Evolutionary conservation across 805 yeast species (phyloP).

Genomic region (Blastobotrys robertii): DNA sequence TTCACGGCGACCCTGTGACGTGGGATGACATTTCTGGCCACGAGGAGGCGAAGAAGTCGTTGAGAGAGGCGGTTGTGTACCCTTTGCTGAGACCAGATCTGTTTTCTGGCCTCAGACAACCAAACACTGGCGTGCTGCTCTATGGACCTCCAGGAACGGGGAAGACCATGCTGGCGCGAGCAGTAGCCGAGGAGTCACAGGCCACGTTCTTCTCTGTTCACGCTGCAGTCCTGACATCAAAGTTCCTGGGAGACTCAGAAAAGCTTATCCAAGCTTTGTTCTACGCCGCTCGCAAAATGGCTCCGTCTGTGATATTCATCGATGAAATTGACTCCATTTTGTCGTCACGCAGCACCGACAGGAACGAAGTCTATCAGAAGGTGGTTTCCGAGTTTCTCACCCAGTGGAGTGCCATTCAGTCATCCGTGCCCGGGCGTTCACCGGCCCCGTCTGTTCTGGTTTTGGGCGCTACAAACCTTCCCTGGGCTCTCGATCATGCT

Average conservation of each 20-base stretch:
- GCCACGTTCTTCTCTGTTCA: constrained; percentile 88
- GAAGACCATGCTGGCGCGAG: constrained; percentile 92
- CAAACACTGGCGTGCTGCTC: constrained; percentile 89
- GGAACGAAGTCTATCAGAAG: constrained; percentile 79
- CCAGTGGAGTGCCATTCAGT: constrained; percentile 91
- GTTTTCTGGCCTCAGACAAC: constrained; percentile 84
- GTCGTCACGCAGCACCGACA: constrained; percentile 68
- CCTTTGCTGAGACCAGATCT: constrained; percentile 92
- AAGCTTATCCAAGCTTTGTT: constrained; percentile 85
- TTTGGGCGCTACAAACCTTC: constrained; percentile 89
- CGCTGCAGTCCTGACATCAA: constrained; percentile 84
- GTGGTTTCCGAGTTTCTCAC: constrained; percentile 88
- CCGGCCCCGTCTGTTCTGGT: constrained; percentile 65
- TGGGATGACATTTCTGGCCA: constrained; percentile 97
- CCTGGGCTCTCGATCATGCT: constrained; percentile 97
- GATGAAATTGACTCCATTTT: constrained; percentile 92
- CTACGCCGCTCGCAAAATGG: constrained; percentile 68
- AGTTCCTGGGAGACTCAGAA: constrained; percentile 81
- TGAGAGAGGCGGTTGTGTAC: constrained; percentile 91
- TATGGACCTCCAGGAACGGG: constrained; percentile 99
- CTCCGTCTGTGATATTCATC: constrained; percentile 90
- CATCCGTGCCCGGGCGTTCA: constrained; percentile 66
- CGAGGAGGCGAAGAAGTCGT: constrained; percentile 71
- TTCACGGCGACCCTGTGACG: constrained; percentile 79
- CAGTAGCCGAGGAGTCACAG: constrained; percentile 91